These are phyloP conservation scores for Kwoniella pini DNA, from an alignment of 768 basidiomycete genomes.

Conservation along the genomic window DNA sequence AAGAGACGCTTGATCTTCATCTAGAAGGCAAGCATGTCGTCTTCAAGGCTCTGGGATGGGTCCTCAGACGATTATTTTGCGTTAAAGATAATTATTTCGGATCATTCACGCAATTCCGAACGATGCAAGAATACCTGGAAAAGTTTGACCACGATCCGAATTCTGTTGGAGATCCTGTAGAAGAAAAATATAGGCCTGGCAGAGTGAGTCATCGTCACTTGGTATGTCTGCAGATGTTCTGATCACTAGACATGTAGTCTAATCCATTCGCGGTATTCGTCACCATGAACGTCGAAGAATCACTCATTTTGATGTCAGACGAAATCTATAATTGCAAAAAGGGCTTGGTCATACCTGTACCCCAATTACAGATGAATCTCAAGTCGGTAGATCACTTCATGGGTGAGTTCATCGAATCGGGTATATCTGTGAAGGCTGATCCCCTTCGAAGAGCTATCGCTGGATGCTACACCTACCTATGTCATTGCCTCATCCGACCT, in stretches of 20 bases:
- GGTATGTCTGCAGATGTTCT: neutral
- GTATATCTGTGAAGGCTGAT: neutral
- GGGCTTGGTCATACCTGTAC: slow-evolving; percentile 62
- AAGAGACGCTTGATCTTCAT: slow-evolving; percentile 74
- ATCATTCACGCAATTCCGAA: slow-evolving; percentile 87
- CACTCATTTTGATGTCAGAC: slow-evolving; percentile 64
- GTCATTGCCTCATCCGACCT: slow-evolving; percentile 60
- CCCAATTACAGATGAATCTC: slow-evolving; percentile 73
- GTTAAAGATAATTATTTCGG: slow-evolving; percentile 93
- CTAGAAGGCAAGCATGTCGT: slow-evolving; percentile 56
- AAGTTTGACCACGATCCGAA: slow-evolving; percentile 62
- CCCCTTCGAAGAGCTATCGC: slow-evolving; percentile 63
- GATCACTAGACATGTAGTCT: slow-evolving; percentile 58
- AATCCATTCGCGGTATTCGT: slow-evolving; percentile 80
- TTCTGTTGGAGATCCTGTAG: slow-evolving; percentile 77
- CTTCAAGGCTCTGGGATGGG: slow-evolving; percentile 81
- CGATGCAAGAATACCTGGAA: slow-evolving; percentile 78
- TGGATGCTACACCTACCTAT: slow-evolving; percentile 68
- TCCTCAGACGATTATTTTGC: slow-evolving; percentile 81
- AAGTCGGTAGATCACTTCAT: slow-evolving; percentile 83
- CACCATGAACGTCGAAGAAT: slow-evolving; percentile 60
- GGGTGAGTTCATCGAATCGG: slow-evolving; percentile 62
- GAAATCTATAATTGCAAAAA: slow-evolving; percentile 54
- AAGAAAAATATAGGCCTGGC: slow-evolving; percentile 74
- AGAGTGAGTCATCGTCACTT: slow-evolving; percentile 60